phyloP scores from a whole-genome alignment of 495 filamentous ascomycete species.

The Tuber calosporum region DNA sequence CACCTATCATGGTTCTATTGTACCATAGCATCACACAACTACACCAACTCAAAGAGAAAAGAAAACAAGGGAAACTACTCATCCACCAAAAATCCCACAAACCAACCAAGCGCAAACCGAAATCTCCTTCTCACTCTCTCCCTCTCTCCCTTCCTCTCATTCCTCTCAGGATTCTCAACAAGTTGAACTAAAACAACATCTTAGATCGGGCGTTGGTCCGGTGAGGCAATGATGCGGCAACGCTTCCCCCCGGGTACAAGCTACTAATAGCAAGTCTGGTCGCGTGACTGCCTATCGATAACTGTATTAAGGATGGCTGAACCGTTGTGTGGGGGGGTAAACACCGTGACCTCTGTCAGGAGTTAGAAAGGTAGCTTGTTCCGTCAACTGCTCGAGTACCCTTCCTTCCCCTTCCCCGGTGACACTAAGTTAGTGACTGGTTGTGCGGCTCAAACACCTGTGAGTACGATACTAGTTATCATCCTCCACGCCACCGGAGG shows the following conservation, averaged over 20 bases:
- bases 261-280: background rate
- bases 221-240: background rate
- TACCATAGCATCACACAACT: background rate
- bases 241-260: background rate
- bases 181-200: background rate
- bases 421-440: background rate
- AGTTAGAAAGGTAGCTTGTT: background rate
- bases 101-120: background rate
- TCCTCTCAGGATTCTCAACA: background rate
- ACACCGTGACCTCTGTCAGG: background rate
- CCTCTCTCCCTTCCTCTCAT: background rate
- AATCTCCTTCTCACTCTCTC: background rate
- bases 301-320: background rate
- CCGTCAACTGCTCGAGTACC: background rate
- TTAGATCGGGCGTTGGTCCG: background rate
- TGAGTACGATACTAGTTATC: background rate
- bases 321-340: background rate
- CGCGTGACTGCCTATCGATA: background rate
- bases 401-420: background rate
- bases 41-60: background rate
- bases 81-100: background rate
- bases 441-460: background rate
- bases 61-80: background rate
- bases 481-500: background rate
- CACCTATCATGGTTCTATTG: background rate